Evolutionary conservation across 2,329 filamentous ascomycete species (phyloP), one percentile per base, ranked within the genome.

Genomic region (Diaporthe sp.): DNA sequence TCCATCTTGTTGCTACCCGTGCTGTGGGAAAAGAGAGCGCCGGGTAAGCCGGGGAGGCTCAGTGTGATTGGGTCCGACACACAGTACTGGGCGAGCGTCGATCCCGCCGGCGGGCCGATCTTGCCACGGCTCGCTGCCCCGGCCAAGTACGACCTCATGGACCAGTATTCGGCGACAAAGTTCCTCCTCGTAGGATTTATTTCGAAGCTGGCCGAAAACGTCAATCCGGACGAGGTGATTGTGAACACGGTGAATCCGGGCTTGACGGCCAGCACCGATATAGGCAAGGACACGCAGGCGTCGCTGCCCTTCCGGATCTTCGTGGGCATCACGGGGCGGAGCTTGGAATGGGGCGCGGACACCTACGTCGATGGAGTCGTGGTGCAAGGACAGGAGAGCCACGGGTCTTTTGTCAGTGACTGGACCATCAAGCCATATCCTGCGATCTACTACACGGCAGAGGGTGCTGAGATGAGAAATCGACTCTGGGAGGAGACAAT

Each of bases 361-460:
- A 86, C 84, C 0, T 89, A 87, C 77, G 74, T 90, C 1, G 86
- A 90, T 78, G 88, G 88, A 0, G 81, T 80, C 0, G 81, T 86
- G 0, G 81, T 82, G 0, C 84, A 89, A 72, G 88, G 88, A 0
- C 84, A 83, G 58, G 87, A 89, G 78, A 87, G 86, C 0, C 89
- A 91, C 78, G 88, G 88, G 0, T 87, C 85, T 60, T 89, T 87
- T 75, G 55, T 90, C 0, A 87, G 86, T 83, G 85, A 86, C 65
- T 89, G 87, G 84, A 80, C 85, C 10, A 84, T 89, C 25, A 77
- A 78, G 5, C 85, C 87, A 85, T 89, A 17, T 4, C 62, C 53
- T 51, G 19, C 55, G 31, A 37, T 53, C 4, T 70, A 55, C 34
- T 70, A 68, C 34, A 51, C 53, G 5, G 19, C 8, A 22, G 53